Conservation (phyloP, 768 basidiomycete species). For the Amanita pseudoporphyria region DNA sequence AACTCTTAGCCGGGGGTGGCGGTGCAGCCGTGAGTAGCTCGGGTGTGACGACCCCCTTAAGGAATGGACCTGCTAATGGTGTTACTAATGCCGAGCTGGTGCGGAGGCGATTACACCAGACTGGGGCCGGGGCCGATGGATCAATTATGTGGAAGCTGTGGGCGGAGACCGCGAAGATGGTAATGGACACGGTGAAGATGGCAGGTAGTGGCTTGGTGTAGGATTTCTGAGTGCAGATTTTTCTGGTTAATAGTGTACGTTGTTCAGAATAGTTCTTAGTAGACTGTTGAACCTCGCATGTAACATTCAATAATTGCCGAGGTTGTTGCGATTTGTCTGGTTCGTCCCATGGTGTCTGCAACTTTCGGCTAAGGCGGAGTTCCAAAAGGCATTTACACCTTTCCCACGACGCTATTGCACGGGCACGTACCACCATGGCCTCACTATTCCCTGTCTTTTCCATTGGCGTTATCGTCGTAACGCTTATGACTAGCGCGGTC, state of each 20-base stretch:
- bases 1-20: slow-evolving; percentile 27
- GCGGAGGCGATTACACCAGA: slow-evolving; percentile 39
- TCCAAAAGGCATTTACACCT: no score
- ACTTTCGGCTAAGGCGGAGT: no score
- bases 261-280: no score
- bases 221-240: no score
- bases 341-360: no score
- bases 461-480: slow-evolving; percentile 53
- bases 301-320: no score
- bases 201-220: slow-evolving; percentile 66
- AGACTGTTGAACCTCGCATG: no score
- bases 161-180: slow-evolving; percentile 39
- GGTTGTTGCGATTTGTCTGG: no score
- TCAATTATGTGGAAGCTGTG: slow-evolving; percentile 33
- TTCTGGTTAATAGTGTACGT: no score
- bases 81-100: slow-evolving; percentile 44
- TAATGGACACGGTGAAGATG: slow-evolving; percentile 66
- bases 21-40: slow-evolving; percentile 11
- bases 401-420: no score
- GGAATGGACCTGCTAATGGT: slow-evolving; percentile 7
- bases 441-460: slow-evolving; percentile 62
- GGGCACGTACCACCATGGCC: slow-evolving; percentile 49
- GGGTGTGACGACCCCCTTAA: slow-evolving; percentile 11
- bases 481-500: slow-evolving; percentile 54
- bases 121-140: slow-evolving; percentile 26